Conservation (phyloP, 108 stramenopile genomes). For the Skeletonema grethae region DNA sequence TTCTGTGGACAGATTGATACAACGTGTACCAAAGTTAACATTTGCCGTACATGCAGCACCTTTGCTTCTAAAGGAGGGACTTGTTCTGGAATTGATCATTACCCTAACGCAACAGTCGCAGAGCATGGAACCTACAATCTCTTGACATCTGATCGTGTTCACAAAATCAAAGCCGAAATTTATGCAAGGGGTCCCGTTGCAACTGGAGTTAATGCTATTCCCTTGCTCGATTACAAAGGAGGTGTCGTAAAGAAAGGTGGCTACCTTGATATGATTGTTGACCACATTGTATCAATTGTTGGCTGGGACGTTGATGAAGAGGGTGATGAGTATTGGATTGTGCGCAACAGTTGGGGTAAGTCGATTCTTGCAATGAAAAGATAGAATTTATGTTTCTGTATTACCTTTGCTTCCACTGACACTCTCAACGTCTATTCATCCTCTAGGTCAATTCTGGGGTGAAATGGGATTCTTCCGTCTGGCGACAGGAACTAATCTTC, state of each 20-base stretch:
- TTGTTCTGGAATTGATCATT: slow-evolving; percentile 66
- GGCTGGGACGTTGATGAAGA: slow-evolving; percentile 83
- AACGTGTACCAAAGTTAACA: slow-evolving; percentile 66
- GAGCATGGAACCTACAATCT: slow-evolving; percentile 34
- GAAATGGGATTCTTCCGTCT: slow-evolving; percentile 70
- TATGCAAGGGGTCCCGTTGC: slow-evolving; percentile 93
- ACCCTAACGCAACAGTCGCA: slow-evolving; percentile 70
- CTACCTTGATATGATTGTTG: slow-evolving; percentile 40
- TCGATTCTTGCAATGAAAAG: too few species aligned
- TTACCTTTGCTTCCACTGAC: too few species aligned
- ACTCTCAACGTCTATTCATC: too few species aligned
- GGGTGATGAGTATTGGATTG: slow-evolving; percentile 78
- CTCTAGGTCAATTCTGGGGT: slow-evolving; percentile 54
- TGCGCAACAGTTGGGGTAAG: slow-evolving; percentile 73
- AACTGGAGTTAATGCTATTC: slow-evolving; percentile 76
- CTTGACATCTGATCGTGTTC: slow-evolving; percentile 16
- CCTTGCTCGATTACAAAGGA: slow-evolving; percentile 66
- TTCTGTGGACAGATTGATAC: slow-evolving; percentile 85
- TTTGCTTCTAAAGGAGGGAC: slow-evolving; percentile 27
- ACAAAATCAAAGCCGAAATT: slow-evolving; percentile 56
- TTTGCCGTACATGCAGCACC: slow-evolving; percentile 55
- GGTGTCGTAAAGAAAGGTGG: slow-evolving; percentile 75
- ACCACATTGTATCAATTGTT: slow-evolving; percentile 90
- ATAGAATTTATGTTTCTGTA: too few species aligned
- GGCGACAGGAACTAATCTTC: slow-evolving; percentile 63